phyloP scores from a whole-genome alignment of 2,329 filamentous ascomycete species.

The Lojkania enalia region DNA sequence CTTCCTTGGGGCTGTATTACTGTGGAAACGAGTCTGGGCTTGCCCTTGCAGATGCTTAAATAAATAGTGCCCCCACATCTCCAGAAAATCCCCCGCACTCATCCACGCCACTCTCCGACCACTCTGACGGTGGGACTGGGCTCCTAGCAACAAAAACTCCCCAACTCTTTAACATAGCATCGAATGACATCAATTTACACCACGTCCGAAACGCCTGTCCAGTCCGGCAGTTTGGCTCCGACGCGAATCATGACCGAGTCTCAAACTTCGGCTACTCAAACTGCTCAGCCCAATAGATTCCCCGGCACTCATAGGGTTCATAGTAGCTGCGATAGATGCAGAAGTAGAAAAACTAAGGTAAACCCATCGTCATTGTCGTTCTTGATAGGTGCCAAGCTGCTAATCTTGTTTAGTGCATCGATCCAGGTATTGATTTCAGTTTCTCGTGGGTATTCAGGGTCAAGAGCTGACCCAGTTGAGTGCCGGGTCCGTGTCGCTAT shows the following conservation, averaged over 20 bases:
- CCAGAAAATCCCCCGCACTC: constrained; percentile 19
- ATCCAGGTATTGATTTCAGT: constrained; percentile 33
- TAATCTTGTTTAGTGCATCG: constrained; percentile 40
- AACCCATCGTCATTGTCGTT: constrained; percentile 5
- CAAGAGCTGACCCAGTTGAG: constrained; percentile 29
- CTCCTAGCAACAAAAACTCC: too few relatives aligned
- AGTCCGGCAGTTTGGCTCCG: constrained; percentile 4
- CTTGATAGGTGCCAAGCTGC: constrained; percentile 23
- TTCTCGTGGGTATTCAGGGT: constrained; percentile 3
- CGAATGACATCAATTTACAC: constrained; percentile 23
- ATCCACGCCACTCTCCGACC: constrained; percentile 12
- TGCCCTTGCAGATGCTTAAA: constrained; percentile 12
- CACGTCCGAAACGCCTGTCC: not conserved
- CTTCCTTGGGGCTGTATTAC: constrained; percentile 1
- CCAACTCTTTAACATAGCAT: too few relatives aligned
- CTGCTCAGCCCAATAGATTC: constrained; percentile 21
- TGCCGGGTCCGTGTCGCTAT: constrained; percentile 45
- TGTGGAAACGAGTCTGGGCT: constrained; percentile 1
- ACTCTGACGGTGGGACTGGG: constrained; percentile 10
- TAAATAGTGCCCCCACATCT: constrained; percentile 23
- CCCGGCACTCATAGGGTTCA: constrained; percentile 40
- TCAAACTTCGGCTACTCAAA: constrained; percentile 19
- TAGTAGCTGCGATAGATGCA: constrained; percentile 44
- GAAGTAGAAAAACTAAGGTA: constrained; percentile 45
- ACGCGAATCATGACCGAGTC: constrained; percentile 31